A percentile compares a stretch with the other conserved stretches of the same genome.
Conservation (phyloP, 371 early-diverging fungal genomes). For the Syncephalastrum contaminatum region DNA sequence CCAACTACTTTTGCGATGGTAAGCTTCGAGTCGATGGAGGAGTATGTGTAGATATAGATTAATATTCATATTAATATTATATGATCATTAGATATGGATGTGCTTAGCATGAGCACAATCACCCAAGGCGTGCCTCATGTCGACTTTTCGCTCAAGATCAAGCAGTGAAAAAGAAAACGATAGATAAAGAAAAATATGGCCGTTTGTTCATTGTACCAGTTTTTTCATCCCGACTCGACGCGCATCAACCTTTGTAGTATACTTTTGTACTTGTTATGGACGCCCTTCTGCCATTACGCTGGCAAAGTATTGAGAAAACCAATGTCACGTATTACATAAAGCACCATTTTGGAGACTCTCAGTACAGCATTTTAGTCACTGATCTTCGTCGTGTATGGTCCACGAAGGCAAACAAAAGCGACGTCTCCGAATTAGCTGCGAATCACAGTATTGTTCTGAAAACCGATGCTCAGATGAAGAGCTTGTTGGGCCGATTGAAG, state of each 20-base stretch:
- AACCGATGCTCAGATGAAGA: conserved; percentile 6
- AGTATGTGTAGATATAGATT: too few relatives aligned
- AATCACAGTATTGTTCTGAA: conserved; percentile 9
- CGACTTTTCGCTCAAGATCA: conserved; percentile 94
- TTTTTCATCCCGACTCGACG: too few relatives aligned
- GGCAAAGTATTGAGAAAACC: conserved; percentile 3
- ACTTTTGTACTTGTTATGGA: too few relatives aligned
- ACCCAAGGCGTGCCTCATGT: conserved; percentile 95
- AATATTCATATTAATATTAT: too few relatives aligned
- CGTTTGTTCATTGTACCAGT: too few relatives aligned
- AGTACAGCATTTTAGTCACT: conserved; percentile 16
- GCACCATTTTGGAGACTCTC: conserved; percentile 7
- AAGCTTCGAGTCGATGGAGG: too few relatives aligned
- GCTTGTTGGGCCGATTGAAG: conserved; percentile 2
- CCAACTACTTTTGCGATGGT: conserved; percentile 80
- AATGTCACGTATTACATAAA: conserved; percentile 14
- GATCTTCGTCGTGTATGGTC: conserved; percentile 23
- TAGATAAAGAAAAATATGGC: too few relatives aligned
- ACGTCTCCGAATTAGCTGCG: conserved; percentile 9
- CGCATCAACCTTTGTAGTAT: too few relatives aligned
- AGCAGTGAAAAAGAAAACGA: conserved; percentile 8
- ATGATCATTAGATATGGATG: conserved; percentile 73
- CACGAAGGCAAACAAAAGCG: conserved; percentile 6
- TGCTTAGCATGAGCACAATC: conserved; percentile 90
- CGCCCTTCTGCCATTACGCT: conserved; percentile 3